Evolutionary conservation across 2,329 filamentous ascomycete genomes (phyloP).

Genomic region (Penicillium sp.): DNA sequence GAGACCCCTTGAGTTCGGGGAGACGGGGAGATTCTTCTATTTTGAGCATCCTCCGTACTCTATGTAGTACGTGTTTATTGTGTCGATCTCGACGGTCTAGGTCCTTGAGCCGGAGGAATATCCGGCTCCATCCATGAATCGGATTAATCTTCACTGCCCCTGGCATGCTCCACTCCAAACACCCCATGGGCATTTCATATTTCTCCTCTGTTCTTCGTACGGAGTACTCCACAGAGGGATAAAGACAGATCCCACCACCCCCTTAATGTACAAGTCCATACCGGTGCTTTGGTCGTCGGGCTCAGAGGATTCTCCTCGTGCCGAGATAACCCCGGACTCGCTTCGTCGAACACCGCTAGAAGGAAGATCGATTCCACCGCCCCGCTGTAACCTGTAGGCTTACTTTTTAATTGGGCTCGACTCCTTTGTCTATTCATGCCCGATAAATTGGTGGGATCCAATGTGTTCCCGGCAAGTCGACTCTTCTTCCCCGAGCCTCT

Average conservation of each 20-base stretch:
- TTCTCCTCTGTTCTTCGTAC: too few species aligned
- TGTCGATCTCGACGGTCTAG: constrained; percentile 1
- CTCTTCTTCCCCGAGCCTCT: too few species aligned
- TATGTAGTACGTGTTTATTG: too few species aligned
- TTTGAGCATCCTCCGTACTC: too few species aligned
- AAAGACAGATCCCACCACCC: too few species aligned
- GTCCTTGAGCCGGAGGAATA: constrained; percentile 2
- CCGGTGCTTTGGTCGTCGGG: constrained; percentile 12
- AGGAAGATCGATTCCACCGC: constrained; percentile 3
- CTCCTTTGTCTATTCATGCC: too few species aligned
- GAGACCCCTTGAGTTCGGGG: constrained; percentile 19
- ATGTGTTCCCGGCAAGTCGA: too few species aligned
- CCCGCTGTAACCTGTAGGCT: background rate
- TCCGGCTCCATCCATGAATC: constrained; percentile 8
- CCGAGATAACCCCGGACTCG: constrained; percentile 4
- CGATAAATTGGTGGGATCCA: too few species aligned
- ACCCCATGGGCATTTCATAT: too few species aligned
- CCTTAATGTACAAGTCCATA: background rate
- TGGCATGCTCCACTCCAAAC: too few species aligned
- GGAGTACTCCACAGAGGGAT: too few species aligned
- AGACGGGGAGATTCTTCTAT: background rate
- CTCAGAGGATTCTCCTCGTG: constrained; percentile 5
- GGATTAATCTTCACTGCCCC: too few species aligned
- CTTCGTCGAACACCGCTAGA: constrained; percentile 8
- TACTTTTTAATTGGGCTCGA: constrained; percentile 5